Percentiles rank a stretch among this genome's conserved stretches.
Conservation (phyloP, 345 rosid genomes). For the Anastatica hierochuntica region DNA sequence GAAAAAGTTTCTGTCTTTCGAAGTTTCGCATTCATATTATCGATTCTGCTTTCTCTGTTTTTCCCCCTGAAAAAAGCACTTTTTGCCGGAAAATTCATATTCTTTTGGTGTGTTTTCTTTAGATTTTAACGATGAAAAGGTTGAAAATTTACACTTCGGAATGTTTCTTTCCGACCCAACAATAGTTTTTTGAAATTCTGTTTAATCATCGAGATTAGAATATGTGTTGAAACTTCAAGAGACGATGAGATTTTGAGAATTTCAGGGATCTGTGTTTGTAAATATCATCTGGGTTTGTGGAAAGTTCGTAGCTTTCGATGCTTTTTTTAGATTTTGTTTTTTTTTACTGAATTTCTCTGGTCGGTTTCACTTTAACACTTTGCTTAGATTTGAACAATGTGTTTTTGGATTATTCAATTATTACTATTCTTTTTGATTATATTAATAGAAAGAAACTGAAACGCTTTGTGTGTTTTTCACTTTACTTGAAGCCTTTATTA, state of each 20-base stretch:
- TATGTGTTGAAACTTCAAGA: slow-evolving; percentile 1
- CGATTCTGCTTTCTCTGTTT: neutral
- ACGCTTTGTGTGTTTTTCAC: slow-evolving; percentile 36
- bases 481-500: slow-evolving; percentile 39
- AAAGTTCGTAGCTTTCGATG: slow-evolving; percentile 22
- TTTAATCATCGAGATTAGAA: neutral
- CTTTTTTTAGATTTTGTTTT: neutral
- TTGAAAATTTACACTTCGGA: neutral
- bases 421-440: slow-evolving; percentile 7
- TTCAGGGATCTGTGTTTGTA: slow-evolving; percentile 12
- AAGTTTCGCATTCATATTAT: neutral
- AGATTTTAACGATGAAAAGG: neutral
- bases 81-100: neutral
- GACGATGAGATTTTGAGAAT: slow-evolving; percentile 7
- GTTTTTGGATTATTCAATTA: slow-evolving; percentile 16
- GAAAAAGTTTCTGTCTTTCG: neutral
- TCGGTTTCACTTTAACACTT: slow-evolving; percentile 29
- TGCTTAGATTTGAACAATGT: slow-evolving; percentile 27
- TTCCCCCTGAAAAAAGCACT: neutral
- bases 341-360: slow-evolving; percentile 9
- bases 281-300: slow-evolving; percentile 16
- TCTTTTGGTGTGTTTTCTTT: neutral
- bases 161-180: no score
- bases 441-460: neutral
- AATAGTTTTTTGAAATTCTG: neutral